phyloP scores from a whole-genome alignment of 2,329 filamentous ascomycete species.

The Tolypocladium endophyticum region DNA sequence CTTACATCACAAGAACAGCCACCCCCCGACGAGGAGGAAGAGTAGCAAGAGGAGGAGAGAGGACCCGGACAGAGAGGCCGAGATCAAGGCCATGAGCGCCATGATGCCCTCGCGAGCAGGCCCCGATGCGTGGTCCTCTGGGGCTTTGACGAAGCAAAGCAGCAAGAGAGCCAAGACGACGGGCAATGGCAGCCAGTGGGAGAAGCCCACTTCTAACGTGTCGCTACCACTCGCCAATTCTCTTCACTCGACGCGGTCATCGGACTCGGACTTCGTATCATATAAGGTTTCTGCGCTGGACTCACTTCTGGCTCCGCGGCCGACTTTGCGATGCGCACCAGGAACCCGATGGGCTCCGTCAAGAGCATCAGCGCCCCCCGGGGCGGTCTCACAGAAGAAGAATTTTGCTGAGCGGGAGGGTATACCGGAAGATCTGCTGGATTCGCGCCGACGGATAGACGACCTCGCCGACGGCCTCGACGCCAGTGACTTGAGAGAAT shows the following conservation, averaged over 20 bases:
- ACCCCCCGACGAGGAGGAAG: constrained; percentile 54
- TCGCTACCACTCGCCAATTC: constrained; percentile 67
- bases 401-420: constrained; percentile 37
- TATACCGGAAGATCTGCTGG: constrained; percentile 51
- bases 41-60: constrained; percentile 69
- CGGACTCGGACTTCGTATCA: constrained; percentile 57
- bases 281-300: constrained; percentile 75
- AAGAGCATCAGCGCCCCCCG: constrained; percentile 32
- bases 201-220: constrained; percentile 57
- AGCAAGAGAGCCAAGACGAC: constrained; percentile 55
- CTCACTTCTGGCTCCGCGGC: constrained; percentile 66
- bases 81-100: constrained; percentile 76
- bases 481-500: constrained; percentile 70
- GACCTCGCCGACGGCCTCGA: constrained; percentile 77
- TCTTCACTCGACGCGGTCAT: constrained; percentile 66
- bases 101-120: constrained; percentile 55
- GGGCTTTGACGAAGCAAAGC: constrained; percentile 50
- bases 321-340: constrained; percentile 66
- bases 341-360: constrained; percentile 46
- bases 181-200: constrained; percentile 38
- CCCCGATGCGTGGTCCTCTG: constrained; percentile 46
- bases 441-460: constrained; percentile 52
- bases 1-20: constrained; percentile 50
- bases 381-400: constrained; percentile 40
- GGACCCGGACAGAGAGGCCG: constrained; percentile 71